Conservation (phyloP, 306 rosid genomes). For the Dalbergia cultrata region DNA sequence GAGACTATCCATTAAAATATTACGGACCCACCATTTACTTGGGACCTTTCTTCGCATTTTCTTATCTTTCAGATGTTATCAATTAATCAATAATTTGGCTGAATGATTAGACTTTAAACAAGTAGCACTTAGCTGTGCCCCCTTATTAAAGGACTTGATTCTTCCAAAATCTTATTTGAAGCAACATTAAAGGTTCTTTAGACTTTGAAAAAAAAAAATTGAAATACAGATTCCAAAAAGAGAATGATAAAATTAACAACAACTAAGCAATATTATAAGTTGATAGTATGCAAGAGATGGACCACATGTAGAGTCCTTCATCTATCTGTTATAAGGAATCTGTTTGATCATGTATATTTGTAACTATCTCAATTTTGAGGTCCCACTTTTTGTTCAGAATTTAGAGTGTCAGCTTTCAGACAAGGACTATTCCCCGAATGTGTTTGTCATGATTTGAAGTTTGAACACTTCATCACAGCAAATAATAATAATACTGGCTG, state of each 20-base stretch:
- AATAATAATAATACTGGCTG: slow-evolving; percentile 3
- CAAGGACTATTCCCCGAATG: slow-evolving; percentile 22
- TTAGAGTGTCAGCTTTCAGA: slow-evolving; percentile 28
- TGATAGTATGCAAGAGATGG: slow-evolving; percentile 26
- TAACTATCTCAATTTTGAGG: slow-evolving; percentile 11
- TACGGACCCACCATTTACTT: slow-evolving; percentile 37
- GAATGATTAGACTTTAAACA: slow-evolving; percentile 29
- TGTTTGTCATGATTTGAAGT: slow-evolving; percentile 39
- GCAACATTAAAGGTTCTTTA: slow-evolving; percentile 33
- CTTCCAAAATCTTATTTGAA: slow-evolving; percentile 28
- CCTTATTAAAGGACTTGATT: slow-evolving; percentile 31
- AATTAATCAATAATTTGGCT: slow-evolving; percentile 18
- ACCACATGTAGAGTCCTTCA: slow-evolving; percentile 13
- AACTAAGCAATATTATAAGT: background rate
- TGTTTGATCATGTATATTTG: slow-evolving; percentile 21
- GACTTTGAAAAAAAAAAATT: background rate
- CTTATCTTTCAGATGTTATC: slow-evolving; percentile 18
- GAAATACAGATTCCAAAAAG: background rate
- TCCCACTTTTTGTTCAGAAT: slow-evolving; percentile 44
- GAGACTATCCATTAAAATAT: slow-evolving; percentile 10
- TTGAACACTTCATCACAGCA: background rate
- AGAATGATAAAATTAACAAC: background rate
- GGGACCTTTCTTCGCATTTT: slow-evolving; percentile 13
- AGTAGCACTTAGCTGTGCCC: slow-evolving; percentile 9
- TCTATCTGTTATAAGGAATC: slow-evolving; percentile 31